A percentile compares a stretch with the other conserved stretches of the same genome.
Evolutionary conservation across 345 rosid genomes (phyloP).

Genomic region (Melaleuca quinquenervia): DNA sequence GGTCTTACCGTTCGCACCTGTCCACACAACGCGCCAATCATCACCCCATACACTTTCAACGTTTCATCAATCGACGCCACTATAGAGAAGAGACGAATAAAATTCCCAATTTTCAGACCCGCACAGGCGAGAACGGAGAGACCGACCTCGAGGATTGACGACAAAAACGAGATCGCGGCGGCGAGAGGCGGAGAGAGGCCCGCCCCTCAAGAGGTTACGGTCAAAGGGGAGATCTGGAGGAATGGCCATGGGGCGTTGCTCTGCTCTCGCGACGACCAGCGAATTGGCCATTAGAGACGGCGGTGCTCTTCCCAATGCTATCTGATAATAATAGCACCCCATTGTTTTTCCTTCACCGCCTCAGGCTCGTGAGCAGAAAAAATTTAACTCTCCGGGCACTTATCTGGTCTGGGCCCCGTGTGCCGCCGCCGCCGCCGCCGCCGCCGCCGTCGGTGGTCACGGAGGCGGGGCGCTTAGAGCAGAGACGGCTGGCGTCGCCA

Average conservation of each 20-base stretch:
- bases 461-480: neutral
- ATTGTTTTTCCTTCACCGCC: neutral
- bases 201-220: constrained; percentile 13
- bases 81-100: neutral
- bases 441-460: neutral
- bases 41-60: neutral
- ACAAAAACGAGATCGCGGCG: constrained; percentile 88
- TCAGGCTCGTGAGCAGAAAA: neutral
- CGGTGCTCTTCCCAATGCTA: constrained; percentile 3
- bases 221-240: constrained; percentile 29
- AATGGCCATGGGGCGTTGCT: constrained; percentile 22
- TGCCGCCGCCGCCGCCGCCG: neutral
- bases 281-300: constrained; percentile 16
- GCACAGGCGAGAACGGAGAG: neutral
- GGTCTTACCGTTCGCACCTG: constrained; percentile 93
- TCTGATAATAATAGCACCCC: constrained; percentile 1
- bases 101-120: neutral
- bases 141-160: constrained; percentile 77
- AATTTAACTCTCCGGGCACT: neutral
- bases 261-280: constrained; percentile 9
- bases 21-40: neutral
- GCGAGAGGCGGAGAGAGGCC: constrained; percentile 29
- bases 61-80: neutral
- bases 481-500: neutral
- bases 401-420: neutral